Evolutionary conservation across 129 eudicot species (phyloP), one percentile per base, ranked within the genome.

Genomic region (Escallonia herrerae): DNA sequence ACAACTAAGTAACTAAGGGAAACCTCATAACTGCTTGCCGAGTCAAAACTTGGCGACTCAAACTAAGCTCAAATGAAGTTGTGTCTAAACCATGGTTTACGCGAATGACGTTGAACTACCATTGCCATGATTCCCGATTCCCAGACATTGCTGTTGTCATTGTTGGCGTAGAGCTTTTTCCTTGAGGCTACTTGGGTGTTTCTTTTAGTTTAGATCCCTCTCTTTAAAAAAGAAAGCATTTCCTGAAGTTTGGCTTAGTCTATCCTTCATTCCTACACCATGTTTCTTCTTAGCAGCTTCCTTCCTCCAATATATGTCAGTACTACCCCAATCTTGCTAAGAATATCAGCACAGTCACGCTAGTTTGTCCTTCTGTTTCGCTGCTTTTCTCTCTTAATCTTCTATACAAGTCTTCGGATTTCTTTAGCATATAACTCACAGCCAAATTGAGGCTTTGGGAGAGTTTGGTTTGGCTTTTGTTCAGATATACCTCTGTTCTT

Each of bases 261-360:
- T 66, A 60, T 58, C 15, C 22, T 46, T 22, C 63, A 44, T 68
- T 57, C 62, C 49, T 41, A 53, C n/a, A 52, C 43, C 46, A 47
- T 52, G 37, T 62, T 71, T 46, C 51, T 56, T 67, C 85, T 76
- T 58, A 62, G 80, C 77, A 70, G 51, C 84, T 80, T 80, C 80
- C 73, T 56, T 60, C 80, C 73, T 56, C 54, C n/a, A 3, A 7
- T 60, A n/a, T 70, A 4, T 46, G 62, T 66, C 7, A 15, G 33
- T 46, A 46, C 67, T 42, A 40, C 12, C 6, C 13, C 33, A 22
- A 22, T 22, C 33, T 22, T 22, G 33, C 33, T 22, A 22, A 22
- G 33, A 22, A 22, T 22, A 22, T 22, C 33, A 22, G 33, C 33
- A 22, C 1, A 22, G 33, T 22, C 33, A 22, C 33, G 33, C 53